Evolutionary conservation across 1,139 yeast genomes (phyloP).

Genomic region (Yamadazyma sp.): DNA sequence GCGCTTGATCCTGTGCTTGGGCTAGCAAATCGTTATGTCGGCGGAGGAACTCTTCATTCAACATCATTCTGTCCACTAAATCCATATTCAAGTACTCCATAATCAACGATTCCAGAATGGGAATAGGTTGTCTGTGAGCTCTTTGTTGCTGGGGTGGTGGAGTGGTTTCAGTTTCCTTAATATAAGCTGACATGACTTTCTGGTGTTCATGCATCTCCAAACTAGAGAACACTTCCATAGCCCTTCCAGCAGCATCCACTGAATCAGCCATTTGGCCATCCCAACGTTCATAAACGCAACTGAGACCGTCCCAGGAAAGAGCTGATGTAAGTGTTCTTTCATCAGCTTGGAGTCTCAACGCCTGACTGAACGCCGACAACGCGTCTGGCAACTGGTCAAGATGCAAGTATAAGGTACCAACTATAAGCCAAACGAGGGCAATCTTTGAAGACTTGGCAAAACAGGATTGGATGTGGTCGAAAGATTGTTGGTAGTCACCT

Average conservation of each 20-base stretch:
- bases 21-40: background rate
- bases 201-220: conserved; percentile 1
- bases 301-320: conserved; percentile 64
- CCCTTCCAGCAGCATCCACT: conserved; percentile 56
- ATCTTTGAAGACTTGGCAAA: conserved; percentile 53
- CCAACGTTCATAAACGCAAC: conserved; percentile 64
- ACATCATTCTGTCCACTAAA: conserved; percentile 5
- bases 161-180: background rate
- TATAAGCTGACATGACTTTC: background rate
- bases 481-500: conserved; percentile 52
- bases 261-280: conserved; percentile 62
- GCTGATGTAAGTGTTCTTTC: conserved; percentile 53
- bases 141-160: background rate
- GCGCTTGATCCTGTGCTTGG: too few relatives aligned
- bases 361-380: conserved; percentile 66
- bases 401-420: conserved; percentile 59
- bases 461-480: conserved; percentile 59
- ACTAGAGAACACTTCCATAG: conserved; percentile 47
- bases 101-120: conserved; percentile 5
- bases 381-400: conserved; percentile 65
- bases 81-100: conserved; percentile 7
- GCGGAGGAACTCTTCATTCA: conserved; percentile 2
- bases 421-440: conserved; percentile 65
- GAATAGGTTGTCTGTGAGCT: conserved; percentile 5
- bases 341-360: conserved; percentile 52